These are phyloP conservation scores for Thraustochytrium striatum DNA, from an alignment of 352 stramenopile species.

Conservation along the genomic window DNA sequence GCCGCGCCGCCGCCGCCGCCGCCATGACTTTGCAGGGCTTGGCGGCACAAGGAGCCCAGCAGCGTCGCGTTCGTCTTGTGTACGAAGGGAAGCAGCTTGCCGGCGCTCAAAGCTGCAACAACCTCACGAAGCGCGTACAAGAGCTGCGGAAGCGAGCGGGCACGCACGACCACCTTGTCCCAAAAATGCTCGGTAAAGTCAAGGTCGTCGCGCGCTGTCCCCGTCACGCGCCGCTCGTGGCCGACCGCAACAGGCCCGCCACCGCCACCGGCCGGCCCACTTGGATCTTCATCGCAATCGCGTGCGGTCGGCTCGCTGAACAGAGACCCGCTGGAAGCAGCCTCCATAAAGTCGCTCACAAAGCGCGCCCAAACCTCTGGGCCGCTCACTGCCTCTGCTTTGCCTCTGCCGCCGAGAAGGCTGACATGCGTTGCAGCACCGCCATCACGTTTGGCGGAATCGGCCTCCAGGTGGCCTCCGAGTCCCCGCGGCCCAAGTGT, in stretches of 20 bases:
- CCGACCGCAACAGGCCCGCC: neutral
- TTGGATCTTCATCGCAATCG: neutral
- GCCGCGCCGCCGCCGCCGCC: neutral
- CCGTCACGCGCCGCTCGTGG: neutral
- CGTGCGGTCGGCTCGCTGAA: neutral
- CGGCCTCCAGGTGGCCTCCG: neutral
- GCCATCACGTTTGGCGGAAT: neutral
- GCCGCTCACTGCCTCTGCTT: too few relatives aligned
- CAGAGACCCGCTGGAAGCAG: neutral
- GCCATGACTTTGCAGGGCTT: neutral
- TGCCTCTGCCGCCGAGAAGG: neutral
- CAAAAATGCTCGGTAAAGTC: constrained; percentile 2
- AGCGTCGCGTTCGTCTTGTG: neutral
- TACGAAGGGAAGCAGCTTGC: neutral
- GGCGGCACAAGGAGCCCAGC: neutral
- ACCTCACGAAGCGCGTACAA: neutral
- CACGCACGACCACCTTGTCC: neutral
- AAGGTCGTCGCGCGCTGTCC: neutral
- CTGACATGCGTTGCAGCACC: neutral
- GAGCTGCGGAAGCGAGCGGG: neutral
- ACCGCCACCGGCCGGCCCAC: neutral
- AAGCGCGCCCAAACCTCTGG: too few relatives aligned
- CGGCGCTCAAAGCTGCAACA: neutral
- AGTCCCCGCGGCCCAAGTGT: neutral
- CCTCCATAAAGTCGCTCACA: neutral